Conservation (phyloP, 257 asterid species). For the Coffea canephora region DNA sequence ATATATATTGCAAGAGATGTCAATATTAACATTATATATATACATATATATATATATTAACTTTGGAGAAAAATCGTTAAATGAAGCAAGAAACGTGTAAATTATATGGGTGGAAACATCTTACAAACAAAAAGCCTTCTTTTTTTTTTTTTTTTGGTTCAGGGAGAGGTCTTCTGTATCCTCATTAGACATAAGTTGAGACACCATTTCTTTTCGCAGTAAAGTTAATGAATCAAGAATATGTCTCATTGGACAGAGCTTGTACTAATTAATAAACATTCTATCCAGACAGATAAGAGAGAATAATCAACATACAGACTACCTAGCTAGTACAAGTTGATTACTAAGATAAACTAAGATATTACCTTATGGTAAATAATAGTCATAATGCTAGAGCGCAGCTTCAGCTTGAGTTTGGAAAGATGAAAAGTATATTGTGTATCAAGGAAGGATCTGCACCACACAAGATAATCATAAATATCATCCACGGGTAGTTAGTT, state of each 20-base stretch:
- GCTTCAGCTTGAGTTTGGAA: constrained; percentile 74
- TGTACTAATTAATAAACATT: neutral
- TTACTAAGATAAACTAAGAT: neutral
- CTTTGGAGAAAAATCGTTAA: neutral
- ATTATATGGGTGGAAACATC: neutral
- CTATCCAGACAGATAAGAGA: neutral
- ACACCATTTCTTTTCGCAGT: neutral
- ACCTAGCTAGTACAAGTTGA: neutral
- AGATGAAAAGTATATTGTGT: constrained; percentile 85
- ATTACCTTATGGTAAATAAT: constrained; percentile 79
- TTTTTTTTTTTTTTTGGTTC: neutral
- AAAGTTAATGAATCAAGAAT: neutral
- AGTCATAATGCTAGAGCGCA: constrained; percentile 89
- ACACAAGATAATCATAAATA: constrained; percentile 11
- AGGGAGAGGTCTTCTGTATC: neutral
- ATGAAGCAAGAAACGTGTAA: constrained; percentile 4
- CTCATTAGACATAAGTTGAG: neutral
- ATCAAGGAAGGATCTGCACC: constrained; percentile 89
- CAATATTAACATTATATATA: neutral
- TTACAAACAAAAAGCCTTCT: neutral
- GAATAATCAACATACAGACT: neutral
- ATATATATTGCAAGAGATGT: constrained; percentile 2
- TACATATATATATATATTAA: too few relatives aligned
- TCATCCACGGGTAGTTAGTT: neutral
- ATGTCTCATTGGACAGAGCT: neutral